A percentile compares a stretch with the other conserved stretches of the same genome.
These are phyloP conservation scores for Betula pendula DNA, from an alignment of 306 rosid genomes.

Conservation along the genomic window DNA sequence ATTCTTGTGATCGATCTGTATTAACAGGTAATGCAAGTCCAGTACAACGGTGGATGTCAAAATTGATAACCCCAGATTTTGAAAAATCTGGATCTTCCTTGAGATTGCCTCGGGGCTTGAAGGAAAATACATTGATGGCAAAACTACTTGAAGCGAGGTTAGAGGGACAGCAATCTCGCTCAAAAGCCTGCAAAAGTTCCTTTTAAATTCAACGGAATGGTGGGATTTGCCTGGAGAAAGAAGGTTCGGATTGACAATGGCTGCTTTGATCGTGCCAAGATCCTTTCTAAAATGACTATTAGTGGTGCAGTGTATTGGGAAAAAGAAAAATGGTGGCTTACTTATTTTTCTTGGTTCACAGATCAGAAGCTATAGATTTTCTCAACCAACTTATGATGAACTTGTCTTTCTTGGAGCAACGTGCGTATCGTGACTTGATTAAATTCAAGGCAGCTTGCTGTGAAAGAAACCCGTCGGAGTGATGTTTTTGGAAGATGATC, in stretches of 20 bases:
- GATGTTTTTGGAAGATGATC: too few species aligned
- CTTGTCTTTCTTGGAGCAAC: too few species aligned
- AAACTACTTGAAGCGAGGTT: slow-evolving; percentile 82
- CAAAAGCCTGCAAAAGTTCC: slow-evolving; percentile 34
- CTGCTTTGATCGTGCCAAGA: slow-evolving; percentile 23
- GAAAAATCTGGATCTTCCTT: slow-evolving; percentile 37
- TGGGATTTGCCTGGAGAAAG: neutral
- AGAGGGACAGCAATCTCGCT: slow-evolving; percentile 49
- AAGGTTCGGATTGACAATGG: slow-evolving; percentile 22
- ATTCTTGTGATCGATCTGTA: slow-evolving; percentile 33
- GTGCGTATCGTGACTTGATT: too few species aligned
- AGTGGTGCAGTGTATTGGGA: neutral
- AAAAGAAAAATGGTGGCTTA: neutral
- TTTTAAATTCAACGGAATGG: slow-evolving; percentile 20
- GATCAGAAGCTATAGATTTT: too few species aligned
- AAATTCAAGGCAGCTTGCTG: too few species aligned
- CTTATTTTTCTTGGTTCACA: neutral
- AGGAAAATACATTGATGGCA: slow-evolving; percentile 79
- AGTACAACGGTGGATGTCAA: slow-evolving; percentile 49
- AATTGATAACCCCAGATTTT: slow-evolving; percentile 36
- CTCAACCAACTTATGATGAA: too few species aligned
- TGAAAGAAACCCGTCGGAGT: too few species aligned
- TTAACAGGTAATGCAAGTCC: slow-evolving; percentile 45
- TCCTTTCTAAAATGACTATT: neutral
- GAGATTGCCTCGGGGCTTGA: slow-evolving; percentile 60